Conservation (phyloP, 2,329 filamentous ascomycete species). For the Penicillium polonicum region DNA sequence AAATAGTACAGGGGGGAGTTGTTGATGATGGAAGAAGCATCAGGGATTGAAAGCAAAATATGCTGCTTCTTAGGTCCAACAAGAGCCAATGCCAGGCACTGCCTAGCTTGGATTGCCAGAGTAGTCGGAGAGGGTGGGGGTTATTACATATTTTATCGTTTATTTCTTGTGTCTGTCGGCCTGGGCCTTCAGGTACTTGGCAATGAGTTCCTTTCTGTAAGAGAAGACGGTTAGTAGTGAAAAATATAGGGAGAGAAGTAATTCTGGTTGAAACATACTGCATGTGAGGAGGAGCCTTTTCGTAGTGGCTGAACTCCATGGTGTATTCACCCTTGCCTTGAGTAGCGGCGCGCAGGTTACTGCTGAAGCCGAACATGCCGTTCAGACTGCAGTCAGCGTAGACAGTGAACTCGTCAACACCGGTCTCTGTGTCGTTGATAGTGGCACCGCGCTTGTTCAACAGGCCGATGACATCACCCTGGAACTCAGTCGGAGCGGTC, state of each 20-base stretch:
- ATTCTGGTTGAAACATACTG: conserved; percentile 62
- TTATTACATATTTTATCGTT: conserved; percentile 19
- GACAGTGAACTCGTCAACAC: conserved; percentile 88
- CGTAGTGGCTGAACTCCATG: conserved; percentile 99
- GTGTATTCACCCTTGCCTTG: conserved; percentile 98
- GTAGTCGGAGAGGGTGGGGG: conserved; percentile 7
- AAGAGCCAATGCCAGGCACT: conserved; percentile 9
- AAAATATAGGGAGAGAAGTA: neutral
- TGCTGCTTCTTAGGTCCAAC: neutral
- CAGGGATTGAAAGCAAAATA: neutral
- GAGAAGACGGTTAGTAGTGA: conserved; percentile 12
- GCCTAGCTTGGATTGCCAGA: conserved; percentile 2
- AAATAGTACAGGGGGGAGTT: conserved; percentile 19
- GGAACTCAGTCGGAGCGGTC: conserved; percentile 94
- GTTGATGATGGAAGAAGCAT: conserved; percentile 4
- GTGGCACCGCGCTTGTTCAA: conserved; percentile 96
- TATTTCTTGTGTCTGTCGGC: conserved; percentile 64
- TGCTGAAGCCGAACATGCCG: conserved; percentile 96
- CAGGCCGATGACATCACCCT: conserved; percentile 89
- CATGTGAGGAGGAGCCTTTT: conserved; percentile 78
- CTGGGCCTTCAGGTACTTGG: conserved; percentile 66
- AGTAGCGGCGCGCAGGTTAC: conserved; percentile 84
- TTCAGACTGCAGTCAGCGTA: conserved; percentile 91
- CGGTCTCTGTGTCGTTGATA: conserved; percentile 93
- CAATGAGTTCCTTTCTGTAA: conserved; percentile 61